Evolutionary conservation across 163 green algal species (phyloP), one percentile per base, ranked within the genome.

Genomic region (Scenedesmus sp.): DNA sequence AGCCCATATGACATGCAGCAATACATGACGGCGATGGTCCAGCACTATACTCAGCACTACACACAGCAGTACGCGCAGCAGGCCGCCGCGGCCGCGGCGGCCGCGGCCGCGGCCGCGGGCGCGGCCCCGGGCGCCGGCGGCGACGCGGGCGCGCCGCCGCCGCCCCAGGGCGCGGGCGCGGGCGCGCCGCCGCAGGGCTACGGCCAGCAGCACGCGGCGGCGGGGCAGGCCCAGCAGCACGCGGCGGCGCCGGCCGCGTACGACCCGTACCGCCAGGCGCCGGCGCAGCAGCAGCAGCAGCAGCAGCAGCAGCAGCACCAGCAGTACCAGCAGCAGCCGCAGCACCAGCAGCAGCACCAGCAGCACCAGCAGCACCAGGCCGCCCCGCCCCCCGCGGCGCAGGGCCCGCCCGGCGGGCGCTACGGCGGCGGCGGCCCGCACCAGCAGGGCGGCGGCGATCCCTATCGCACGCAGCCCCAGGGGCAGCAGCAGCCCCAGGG

Each of bases 31-130:
- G 50, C 50, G 31, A 77, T 77, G 69, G 33, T 77, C 3, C 69
- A 77, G 69, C 69, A 77, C 9, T 77, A 77, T 51, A 66, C 69
- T 9, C 69, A 77, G 69, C 69, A 77, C 11, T 77, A 66, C 69
- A 42, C 42, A 7, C 69, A 77, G 69, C 69, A 70, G 11, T n/a
- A 70, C 6, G 36, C 56, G 44, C 44, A 60, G 44, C 15, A 60
- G 63, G 36, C 34, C 54, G 36, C 62, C 44, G 44, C 44, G 44
- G 44, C 15, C 42, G 63, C 63, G 58, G 63, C 44, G 57, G 63
- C 18, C 36, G 22, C 36, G 9, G 3, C 20, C 3, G 14, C 63
- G 39, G 39, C 26, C 11, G 26, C 28, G 31, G 24, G 60, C 28
- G 60, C 10, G 14, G 60, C 26, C 26, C 18, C 63, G 58, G 33